Conservation (phyloP, 352 stramenopile species). For the Globisporangium cystogenes region DNA sequence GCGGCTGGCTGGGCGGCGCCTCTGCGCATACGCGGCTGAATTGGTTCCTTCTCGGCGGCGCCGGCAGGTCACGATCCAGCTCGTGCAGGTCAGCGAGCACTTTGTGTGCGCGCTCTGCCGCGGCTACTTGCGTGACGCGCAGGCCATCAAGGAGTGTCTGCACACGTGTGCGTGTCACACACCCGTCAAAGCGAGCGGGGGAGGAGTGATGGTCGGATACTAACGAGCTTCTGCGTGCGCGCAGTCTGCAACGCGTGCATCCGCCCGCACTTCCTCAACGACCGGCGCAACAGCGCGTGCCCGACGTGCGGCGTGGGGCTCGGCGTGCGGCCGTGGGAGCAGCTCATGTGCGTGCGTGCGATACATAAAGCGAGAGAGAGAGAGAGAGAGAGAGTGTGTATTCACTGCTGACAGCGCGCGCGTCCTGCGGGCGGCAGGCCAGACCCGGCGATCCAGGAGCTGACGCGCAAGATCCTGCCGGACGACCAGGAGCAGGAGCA, state of each 20-base stretch:
- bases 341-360: constrained; percentile 35
- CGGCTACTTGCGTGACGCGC: constrained; percentile 62
- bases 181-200: too few species aligned
- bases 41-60: too few species aligned
- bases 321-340: constrained; percentile 41
- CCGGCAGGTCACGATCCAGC: constrained; percentile 33
- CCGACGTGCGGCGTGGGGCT: constrained; percentile 41
- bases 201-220: not conserved
- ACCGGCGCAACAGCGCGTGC: constrained; percentile 26
- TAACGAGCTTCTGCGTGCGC: too few species aligned
- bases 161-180: constrained; percentile 56
- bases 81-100: constrained; percentile 45
- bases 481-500: constrained; percentile 34
- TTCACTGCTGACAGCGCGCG: not conserved
- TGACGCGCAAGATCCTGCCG: constrained; percentile 44
- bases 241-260: constrained; percentile 68
- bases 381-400: not conserved
- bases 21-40: too few species aligned
- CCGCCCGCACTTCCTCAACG: constrained; percentile 30
- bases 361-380: not conserved
- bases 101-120: constrained; percentile 63
- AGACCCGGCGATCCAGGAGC: constrained; percentile 52
- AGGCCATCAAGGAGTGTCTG: constrained; percentile 75
- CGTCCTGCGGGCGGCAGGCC: constrained; percentile 17
- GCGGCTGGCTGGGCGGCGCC: too few species aligned